These are phyloP conservation scores for Aegilops bicornis DNA, from an alignment of 176 grass and related monocot genomes.

Conservation along the genomic window DNA sequence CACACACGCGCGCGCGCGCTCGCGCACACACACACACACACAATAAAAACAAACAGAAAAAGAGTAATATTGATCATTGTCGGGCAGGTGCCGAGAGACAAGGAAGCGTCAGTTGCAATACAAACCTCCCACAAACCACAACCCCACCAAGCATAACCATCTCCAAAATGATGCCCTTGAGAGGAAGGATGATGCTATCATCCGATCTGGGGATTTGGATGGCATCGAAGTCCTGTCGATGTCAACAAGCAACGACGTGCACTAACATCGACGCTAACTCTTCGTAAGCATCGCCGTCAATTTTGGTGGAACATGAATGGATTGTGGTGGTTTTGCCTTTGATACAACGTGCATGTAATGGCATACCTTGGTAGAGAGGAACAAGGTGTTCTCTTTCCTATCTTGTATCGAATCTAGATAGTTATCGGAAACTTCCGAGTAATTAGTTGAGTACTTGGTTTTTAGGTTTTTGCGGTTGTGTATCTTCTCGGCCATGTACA, in stretches of 20 bases:
- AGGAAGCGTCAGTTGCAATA: no score
- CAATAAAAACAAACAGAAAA: no score
- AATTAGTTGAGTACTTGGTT: constrained; percentile 29
- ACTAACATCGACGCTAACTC: constrained; percentile 25
- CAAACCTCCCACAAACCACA: no score
- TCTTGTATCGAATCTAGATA: constrained; percentile 5
- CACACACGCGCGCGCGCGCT: no score
- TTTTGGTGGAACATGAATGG: background rate
- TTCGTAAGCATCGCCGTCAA: constrained; percentile 4
- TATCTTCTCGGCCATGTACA: constrained; percentile 26
- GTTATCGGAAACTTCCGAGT: background rate
- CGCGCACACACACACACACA: no score
- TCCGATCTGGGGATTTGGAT: background rate
- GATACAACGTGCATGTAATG: constrained; percentile 9
- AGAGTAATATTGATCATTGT: no score
- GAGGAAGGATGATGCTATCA: no score
- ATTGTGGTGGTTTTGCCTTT: constrained; percentile 5
- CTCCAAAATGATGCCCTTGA: no score
- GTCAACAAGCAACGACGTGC: background rate
- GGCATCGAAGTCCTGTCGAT: constrained; percentile 18
- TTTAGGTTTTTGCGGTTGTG: constrained; percentile 33
- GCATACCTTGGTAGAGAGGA: constrained; percentile 12
- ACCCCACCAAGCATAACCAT: no score
- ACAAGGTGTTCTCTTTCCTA: background rate
- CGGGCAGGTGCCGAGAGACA: background rate